Evolutionary conservation across 176 grass and related monocot genomes (phyloP).

Genomic region (Oropetium thomaeum): DNA sequence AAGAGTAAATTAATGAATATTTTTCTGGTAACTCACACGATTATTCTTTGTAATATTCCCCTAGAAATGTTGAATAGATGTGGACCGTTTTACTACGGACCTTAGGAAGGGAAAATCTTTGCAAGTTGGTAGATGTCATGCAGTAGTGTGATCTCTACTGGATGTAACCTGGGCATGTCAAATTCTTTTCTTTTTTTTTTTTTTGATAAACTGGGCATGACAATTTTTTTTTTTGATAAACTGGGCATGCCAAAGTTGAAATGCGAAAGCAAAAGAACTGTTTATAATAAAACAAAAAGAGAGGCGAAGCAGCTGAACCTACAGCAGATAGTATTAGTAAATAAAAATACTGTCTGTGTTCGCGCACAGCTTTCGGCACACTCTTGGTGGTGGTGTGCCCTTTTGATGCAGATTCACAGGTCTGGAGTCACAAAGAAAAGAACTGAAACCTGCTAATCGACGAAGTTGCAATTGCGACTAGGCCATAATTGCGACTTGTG

Average conservation of each 20-base stretch:
- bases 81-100: not conserved
- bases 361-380: not conserved
- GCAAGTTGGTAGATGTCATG: not conserved
- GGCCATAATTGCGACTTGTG: no score
- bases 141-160: not conserved
- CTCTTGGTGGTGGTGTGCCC: not conserved
- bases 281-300: not conserved
- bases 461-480: no score
- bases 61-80: not conserved
- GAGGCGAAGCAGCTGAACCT: not conserved
- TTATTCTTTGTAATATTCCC: conserved; percentile 21
- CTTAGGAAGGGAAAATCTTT: not conserved
- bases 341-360: not conserved
- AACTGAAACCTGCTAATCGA: no score
- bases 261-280: conserved; percentile 17
- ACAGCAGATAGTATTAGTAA: not conserved
- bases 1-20: conserved; percentile 8
- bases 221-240: no score
- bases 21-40: not conserved
- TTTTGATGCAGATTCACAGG: conserved; percentile 9
- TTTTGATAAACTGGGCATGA: no score
- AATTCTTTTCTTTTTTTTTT: no score
- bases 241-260: conserved; percentile 9
- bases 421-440: not conserved
- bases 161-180: conserved; percentile 9